Base-by-base conservation (phyloP, 495 filamentous ascomycete genomes). In the Penicilliopsis zonata region DNA sequence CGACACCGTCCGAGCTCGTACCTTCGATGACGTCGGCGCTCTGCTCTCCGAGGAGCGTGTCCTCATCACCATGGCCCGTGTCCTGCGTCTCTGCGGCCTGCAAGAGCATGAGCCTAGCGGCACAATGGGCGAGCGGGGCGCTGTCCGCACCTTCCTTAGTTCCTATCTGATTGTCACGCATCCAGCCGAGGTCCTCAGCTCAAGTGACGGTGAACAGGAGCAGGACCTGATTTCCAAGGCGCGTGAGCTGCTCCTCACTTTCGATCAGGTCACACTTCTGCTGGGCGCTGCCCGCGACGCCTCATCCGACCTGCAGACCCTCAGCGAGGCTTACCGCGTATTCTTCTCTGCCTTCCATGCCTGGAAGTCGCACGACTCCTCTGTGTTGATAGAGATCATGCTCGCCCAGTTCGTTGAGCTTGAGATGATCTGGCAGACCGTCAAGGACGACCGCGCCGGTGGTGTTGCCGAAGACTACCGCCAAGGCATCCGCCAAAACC, bases 351-450 rank as follows among this genome's bases (percentile, higher is more conserved):
- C 88, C 12, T 94, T 98, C 53, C 80, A 86, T 41, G 80, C 86
- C 7, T 98, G 90, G 90, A 94, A 95, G 52, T 72, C 85, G 6
- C 76, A 86, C 33, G 90, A 98, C 52, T 90, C 88, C 1, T 80
- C 75, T 28, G 80, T 85, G 3, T 57, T 98, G 19, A 79, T 96
- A 35, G 82, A 92, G 40, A 84, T 88, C 32, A 96, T 98, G 90
- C 67, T 96, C 15, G 78, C 86, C 28, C 86, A 94, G 50, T 96
- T 94, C 51, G 80, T 93, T 18, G 88, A 94, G 51, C 63, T 98
- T 12, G 90, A 98, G 50, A 74, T 86, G 15, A 98, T 98, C 19
- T 94, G 86, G 78, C 86, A 94, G 49, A 87, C 83, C 6, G 88
- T 96, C 48, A 96, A 96, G 44, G 76, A 92, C 50, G 82, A 88